phyloP scores from a whole-genome alignment of 2,329 filamentous ascomycete species.

The Pestalotiopsis sp. region DNA sequence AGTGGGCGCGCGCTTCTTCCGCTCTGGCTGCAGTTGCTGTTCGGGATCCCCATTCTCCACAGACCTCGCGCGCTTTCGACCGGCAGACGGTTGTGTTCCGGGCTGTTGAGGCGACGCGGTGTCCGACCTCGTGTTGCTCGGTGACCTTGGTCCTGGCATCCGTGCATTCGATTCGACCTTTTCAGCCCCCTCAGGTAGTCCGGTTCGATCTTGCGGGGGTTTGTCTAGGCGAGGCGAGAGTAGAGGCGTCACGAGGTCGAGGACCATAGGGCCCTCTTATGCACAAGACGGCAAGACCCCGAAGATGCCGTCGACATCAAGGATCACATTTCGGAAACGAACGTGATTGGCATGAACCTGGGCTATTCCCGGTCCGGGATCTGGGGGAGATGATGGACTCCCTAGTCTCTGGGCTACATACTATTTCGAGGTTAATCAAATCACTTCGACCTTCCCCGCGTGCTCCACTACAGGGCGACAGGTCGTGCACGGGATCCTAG shows the following conservation, averaged over 20 bases:
- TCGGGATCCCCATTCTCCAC: not conserved
- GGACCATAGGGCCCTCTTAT: not conserved
- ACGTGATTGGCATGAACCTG: not conserved
- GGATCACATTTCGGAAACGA: not conserved
- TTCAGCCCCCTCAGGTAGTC: not conserved
- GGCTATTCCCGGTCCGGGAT: not conserved
- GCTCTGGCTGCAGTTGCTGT: not conserved
- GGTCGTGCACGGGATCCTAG: not conserved
- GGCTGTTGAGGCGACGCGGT: not conserved
- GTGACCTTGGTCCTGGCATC: not conserved
- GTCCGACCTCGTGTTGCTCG: not conserved
- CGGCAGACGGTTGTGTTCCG: not conserved
- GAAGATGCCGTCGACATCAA: not conserved
- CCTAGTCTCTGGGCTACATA: not conserved
- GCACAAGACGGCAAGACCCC: not conserved
- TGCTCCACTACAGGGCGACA: not conserved
- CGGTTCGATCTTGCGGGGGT: not conserved
- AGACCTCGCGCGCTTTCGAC: not conserved
- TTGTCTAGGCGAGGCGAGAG: not conserved
- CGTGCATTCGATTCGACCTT: not conserved
- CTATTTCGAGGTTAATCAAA: not conserved
- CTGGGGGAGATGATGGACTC: not conserved
- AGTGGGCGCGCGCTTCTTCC: not conserved
- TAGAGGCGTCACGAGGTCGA: not conserved
- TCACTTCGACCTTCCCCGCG: not conserved